phyloP scores from a whole-genome alignment of 805 yeast genomes.

The Blastobotrys terrestris region DNA sequence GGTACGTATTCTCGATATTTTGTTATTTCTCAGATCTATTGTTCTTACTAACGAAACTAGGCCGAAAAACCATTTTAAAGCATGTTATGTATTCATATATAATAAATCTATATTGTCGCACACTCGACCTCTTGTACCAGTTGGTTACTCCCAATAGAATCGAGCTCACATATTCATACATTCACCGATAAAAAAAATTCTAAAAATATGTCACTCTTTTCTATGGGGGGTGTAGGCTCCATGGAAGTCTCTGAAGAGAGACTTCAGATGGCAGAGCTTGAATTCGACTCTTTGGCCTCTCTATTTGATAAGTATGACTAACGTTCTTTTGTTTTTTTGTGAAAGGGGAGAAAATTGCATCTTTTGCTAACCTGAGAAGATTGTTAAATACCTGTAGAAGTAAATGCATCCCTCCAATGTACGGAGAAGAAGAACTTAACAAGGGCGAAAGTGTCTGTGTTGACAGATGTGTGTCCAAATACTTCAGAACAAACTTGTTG shows the following conservation, averaged over 20 bases:
- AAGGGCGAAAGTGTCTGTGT: conserved; percentile 81
- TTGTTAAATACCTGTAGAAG: conserved; percentile 55
- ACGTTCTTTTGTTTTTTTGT: neutral
- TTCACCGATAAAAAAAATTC: neutral
- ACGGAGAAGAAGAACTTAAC: conserved; percentile 76
- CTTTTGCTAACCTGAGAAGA: conserved; percentile 21
- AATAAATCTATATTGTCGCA: neutral
- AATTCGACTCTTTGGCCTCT: conserved; percentile 27
- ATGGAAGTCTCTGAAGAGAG: conserved; percentile 28
- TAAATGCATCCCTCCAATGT: conserved; percentile 83
- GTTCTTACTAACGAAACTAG: neutral
- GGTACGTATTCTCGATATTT: conserved; percentile 11
- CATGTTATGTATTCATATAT: neutral
- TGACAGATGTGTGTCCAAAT: conserved; percentile 93
- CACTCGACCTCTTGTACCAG: too few species aligned
- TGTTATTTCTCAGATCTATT: too few species aligned
- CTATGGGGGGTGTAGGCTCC: conserved; percentile 24
- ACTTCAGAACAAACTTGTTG: conserved; percentile 59
- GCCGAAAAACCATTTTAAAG: conserved; percentile 9
- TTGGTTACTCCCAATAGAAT: neutral
- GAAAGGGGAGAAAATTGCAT: neutral
- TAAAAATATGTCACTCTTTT: conserved; percentile 34
- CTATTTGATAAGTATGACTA: conserved; percentile 26
- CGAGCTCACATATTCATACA: neutral
- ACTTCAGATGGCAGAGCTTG: conserved; percentile 30